phyloP scores from a whole-genome alignment of 176 grass and related monocot species.

The Phoenix dactylifera region DNA sequence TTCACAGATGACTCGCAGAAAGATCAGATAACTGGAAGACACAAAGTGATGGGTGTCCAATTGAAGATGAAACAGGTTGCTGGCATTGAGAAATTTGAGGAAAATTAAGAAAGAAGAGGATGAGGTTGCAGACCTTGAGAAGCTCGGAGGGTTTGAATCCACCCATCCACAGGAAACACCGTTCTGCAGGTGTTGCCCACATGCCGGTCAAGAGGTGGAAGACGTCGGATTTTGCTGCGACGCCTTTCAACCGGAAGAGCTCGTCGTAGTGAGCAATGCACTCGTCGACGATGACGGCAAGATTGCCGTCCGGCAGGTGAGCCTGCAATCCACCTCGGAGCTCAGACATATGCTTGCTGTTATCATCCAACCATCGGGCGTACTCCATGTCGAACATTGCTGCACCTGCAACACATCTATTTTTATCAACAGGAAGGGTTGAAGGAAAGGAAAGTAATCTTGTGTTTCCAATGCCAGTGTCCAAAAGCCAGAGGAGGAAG shows the following conservation, averaged over 20 bases:
- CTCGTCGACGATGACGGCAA: constrained; percentile 58
- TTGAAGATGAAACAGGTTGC: too few species aligned
- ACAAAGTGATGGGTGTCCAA: too few species aligned
- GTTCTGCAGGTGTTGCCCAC: constrained; percentile 71
- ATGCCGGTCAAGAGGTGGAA: constrained; percentile 83
- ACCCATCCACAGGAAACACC: constrained; percentile 99
- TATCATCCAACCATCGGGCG: constrained; percentile 74
- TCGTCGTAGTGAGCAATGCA: constrained; percentile 84
- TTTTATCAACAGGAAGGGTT: too few species aligned
- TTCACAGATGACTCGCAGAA: too few species aligned
- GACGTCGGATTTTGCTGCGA: constrained; percentile 50
- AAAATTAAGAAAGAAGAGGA: too few species aligned
- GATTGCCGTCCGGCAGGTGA: constrained; percentile 55
- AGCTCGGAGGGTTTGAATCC: constrained; percentile 91
- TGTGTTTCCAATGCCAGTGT: too few species aligned
- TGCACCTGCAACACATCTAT: constrained; percentile 35
- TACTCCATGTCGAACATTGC: constrained; percentile 95
- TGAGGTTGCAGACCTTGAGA: constrained; percentile 47
- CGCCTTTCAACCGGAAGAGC: constrained; percentile 75
- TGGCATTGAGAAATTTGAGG: too few species aligned
- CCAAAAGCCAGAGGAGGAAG: too few species aligned
- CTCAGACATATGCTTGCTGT: constrained; percentile 47
- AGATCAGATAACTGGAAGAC: too few species aligned
- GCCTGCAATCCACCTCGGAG: constrained; percentile 65
- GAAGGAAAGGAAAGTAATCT: too few species aligned